These are phyloP conservation scores for Aspergillus transmontanensis DNA, from an alignment of 2,329 filamentous ascomycete genomes.

Conservation along the genomic window DNA sequence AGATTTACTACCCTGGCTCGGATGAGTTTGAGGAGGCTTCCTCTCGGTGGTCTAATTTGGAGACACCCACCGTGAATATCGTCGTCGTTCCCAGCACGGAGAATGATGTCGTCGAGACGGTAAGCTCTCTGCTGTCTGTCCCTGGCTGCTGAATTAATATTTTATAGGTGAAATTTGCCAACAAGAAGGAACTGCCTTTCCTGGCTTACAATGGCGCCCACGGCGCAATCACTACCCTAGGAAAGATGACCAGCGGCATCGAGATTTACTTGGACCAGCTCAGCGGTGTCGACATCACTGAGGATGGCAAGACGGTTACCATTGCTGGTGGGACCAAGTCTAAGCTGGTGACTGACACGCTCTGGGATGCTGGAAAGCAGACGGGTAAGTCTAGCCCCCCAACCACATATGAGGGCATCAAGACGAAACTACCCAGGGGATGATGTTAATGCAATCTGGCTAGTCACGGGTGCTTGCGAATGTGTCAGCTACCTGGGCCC, in stretches of 20 bases:
- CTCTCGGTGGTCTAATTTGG: conserved; percentile 51
- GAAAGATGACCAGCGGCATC: conserved; percentile 53
- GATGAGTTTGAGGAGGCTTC: conserved; percentile 42
- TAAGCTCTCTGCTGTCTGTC: no score
- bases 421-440: no score
- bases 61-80: conserved; percentile 47
- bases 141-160: conserved; percentile 21
- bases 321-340: conserved; percentile 53
- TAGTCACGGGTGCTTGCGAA: conserved; percentile 56
- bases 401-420: no score
- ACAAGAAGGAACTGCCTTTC: conserved; percentile 50
- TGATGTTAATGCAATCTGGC: no score
- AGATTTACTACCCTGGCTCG: conserved; percentile 48
- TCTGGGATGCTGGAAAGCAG: conserved; percentile 57
- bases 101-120: conserved; percentile 53
- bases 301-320: conserved; percentile 49
- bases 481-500: conserved; percentile 54
- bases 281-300: conserved; percentile 40
- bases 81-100: conserved; percentile 52
- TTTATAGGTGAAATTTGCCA: conserved; percentile 50
- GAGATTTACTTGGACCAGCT: conserved; percentile 53
- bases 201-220: conserved; percentile 58
- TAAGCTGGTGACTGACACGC: conserved; percentile 50
- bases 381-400: conserved; percentile 20
- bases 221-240: conserved; percentile 54